These are phyloP conservation scores for Candida gorgasii DNA, from an alignment of 805 yeast genomes.

Conservation along the genomic window DNA sequence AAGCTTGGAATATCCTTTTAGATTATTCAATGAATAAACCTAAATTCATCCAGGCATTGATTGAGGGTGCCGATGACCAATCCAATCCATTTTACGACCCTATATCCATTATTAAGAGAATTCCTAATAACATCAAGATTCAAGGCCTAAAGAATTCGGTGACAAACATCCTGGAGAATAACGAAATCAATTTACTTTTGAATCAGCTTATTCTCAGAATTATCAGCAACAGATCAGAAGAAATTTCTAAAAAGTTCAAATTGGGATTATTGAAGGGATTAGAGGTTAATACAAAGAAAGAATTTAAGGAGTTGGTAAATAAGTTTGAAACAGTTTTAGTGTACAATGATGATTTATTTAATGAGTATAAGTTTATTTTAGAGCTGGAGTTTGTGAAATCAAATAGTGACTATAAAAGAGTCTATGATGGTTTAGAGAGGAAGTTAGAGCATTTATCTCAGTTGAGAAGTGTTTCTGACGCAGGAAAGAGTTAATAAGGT, in stretches of 20 bases:
- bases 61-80: slow-evolving; percentile 65
- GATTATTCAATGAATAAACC: slow-evolving; percentile 73
- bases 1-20: slow-evolving; percentile 78
- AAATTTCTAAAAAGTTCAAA: slow-evolving; percentile 24
- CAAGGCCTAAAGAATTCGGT: slow-evolving; percentile 65
- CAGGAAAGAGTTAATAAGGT: not conserved
- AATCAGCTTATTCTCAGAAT: slow-evolving; percentile 52
- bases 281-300: slow-evolving; percentile 22
- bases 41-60: slow-evolving; percentile 69
- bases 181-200: slow-evolving; percentile 53
- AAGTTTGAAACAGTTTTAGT: slow-evolving; percentile 31
- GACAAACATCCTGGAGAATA: slow-evolving; percentile 60
- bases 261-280: slow-evolving; percentile 26
- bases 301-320: slow-evolving; percentile 20
- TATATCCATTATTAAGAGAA: slow-evolving; percentile 62
- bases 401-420: not conserved
- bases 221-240: slow-evolving; percentile 32
- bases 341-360: slow-evolving; percentile 9
- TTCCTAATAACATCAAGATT: slow-evolving; percentile 63
- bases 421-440: slow-evolving; percentile 7
- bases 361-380: slow-evolving; percentile 2
- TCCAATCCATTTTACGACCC: slow-evolving; percentile 52
- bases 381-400: slow-evolving; percentile 1
- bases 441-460: slow-evolving; percentile 12
- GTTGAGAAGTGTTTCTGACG: not conserved